Base-by-base conservation (phyloP, 805 yeast genomes). In the Monosporozyma solicola region DNA sequence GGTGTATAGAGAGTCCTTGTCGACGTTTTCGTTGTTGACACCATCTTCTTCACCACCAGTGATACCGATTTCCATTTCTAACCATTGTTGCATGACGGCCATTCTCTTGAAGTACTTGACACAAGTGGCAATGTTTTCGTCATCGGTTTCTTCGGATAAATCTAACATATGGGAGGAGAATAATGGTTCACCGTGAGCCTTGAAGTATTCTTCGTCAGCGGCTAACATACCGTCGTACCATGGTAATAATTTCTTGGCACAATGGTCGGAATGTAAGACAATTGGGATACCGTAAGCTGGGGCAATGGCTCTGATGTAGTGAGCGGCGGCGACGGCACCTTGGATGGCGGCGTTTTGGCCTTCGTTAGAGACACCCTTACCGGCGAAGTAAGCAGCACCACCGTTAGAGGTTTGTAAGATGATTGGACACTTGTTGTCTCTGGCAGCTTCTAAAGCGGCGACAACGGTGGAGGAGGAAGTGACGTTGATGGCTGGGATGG, bases 31-130 rank as follows among this genome's bases (percentile, higher is more conserved):
- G 83, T 94, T 94, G 85, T 94, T 94, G 69, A 94, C 99, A 84
- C 99, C 99, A 72, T 94, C 99, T 79, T 94, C 99, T 81, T 94
- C 99, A 85, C 99, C 99, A 79, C 99, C 99, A 73, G 99, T 94
- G 84, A 94, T 94, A 84, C 99, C 99, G 72, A 94, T 94, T 82
- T 94, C 99, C 99, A 94, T 94, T 83, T 94, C 99, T 72, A 94
- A 83, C 94, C 94, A 94, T 80, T 92, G 98, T 78, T 82, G 80
- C 83, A 92, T 80, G 78, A 87, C 89, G 73, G 95, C 77, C 84
- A 88, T 89, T 78, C 96, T 88, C 74, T 79, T 80, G 79, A 94
- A 92, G 84, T 94, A 94, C 78, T 88, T 85, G 75, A 76, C 95
- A 82, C 97, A 91, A 61, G 87, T 85, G 59, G 82, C 84, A 66